Conservation (phyloP, 345 rosid genomes). For the Crucihimalaya himalaica region DNA sequence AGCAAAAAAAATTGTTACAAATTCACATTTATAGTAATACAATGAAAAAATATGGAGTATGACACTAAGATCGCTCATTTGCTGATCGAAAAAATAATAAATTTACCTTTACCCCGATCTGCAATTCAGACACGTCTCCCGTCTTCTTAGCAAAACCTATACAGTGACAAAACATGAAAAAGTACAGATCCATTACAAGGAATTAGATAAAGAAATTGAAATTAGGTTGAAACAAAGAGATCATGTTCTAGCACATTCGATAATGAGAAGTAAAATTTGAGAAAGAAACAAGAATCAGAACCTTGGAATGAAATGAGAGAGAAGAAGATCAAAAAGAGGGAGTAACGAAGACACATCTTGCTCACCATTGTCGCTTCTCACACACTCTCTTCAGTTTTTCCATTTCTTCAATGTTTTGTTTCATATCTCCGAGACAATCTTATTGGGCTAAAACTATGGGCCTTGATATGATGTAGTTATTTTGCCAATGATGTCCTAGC, state of each 20-base stretch:
- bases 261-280: background rate
- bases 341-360: constrained; percentile 36
- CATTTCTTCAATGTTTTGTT: background rate
- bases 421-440: background rate
- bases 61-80: background rate
- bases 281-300: background rate
- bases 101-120: constrained; percentile 91
- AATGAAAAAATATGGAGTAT: background rate
- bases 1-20: background rate
- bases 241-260: background rate
- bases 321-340: constrained; percentile 24
- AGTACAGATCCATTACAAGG: constrained; percentile 12
- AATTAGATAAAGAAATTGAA: background rate
- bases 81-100: too few species aligned
- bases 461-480: background rate
- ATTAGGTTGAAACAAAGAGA: background rate
- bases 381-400: background rate
- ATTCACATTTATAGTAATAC: background rate
- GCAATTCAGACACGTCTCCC: constrained; percentile 75
- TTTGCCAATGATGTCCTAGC: background rate
- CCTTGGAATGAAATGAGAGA: constrained; percentile 26
- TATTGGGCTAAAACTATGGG: background rate
- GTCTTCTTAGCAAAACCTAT: constrained; percentile 67
- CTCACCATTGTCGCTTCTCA: background rate
- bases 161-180: background rate